Base-by-base conservation (phyloP, 495 filamentous ascomycete species). In the Pyrenopolyporus hunteri region DNA sequence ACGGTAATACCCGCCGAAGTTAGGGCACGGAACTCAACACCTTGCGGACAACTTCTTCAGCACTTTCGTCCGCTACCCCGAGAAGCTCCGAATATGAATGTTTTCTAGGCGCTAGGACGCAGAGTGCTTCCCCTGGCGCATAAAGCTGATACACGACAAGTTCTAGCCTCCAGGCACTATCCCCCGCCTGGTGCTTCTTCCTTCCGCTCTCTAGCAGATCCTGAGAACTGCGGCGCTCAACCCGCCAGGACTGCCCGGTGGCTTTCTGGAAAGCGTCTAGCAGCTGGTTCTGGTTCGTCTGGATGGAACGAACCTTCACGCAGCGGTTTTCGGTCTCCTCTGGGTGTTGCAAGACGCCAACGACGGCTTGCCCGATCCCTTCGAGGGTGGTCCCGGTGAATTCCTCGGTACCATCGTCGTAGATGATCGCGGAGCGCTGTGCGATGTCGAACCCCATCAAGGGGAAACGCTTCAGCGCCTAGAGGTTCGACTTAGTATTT, bases 261-360 rank as follows among this genome's bases (percentile, higher is more conserved):
- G 70, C 59, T 31, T 73, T 74, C 22, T 76, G 72, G 8, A 76
- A 74, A 8, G 75, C 62, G 2, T 61, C 67, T 2, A 83, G 50
- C 9, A 84, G 56, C 49, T 79, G 51, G 3, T 76, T 75, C 60
- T 80, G 77, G 3, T 67, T 76, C 6, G 68, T 63, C 0, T 66
- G 57, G 11, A 75, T 72, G 3, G 79, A 75, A 5, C 76, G 63
- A 8, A 81, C 68, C 47, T 73, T 75, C 1, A 85, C 68, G 36
- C 57, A 58, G 0, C 73, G 70, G 59, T 83, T 83, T 47, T 72
- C 74, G 2, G 82, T 83, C 23, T 77, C 71, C 0, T 75, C 72
- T 0, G 72, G 70, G 20, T 80, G 73, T 16, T 59, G 46, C 2
- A 85, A 47, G 8, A 78, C 62, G 0, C 74, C 75, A 6, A 71